Evolutionary conservation across 306 rosid species (phyloP).

Genomic region (Sechiopsis laciniata): DNA sequence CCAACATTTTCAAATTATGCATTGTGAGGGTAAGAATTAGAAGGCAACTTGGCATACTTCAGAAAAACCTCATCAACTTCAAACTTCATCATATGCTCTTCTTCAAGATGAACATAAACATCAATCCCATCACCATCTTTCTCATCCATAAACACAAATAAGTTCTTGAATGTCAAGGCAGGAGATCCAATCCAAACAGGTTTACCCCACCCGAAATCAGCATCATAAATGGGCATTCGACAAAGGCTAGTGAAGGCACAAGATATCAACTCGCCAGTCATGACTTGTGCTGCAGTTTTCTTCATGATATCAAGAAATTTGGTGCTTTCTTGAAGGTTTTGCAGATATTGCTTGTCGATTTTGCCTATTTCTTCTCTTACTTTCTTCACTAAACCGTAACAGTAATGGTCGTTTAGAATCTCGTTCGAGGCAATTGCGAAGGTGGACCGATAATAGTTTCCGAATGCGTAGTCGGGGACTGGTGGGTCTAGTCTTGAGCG

Average conservation of each 20-base stretch:
- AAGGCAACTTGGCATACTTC: neutral
- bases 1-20: neutral
- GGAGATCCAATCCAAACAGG: conserved; percentile 45
- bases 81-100: conserved; percentile 40
- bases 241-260: conserved; percentile 42
- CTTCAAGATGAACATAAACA: conserved; percentile 34
- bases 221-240: conserved; percentile 43
- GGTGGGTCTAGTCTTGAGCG: conserved; percentile 45
- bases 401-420: neutral
- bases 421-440: conserved; percentile 22
- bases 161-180: conserved; percentile 32
- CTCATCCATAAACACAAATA: conserved; percentile 40
- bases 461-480: conserved; percentile 29
- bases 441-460: conserved; percentile 31
- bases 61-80: conserved; percentile 13
- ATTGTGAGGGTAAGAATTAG: neutral
- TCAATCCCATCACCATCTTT: conserved; percentile 37
- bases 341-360: conserved; percentile 31
- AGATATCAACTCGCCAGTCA: conserved; percentile 28
- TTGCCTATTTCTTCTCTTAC: conserved; percentile 24
- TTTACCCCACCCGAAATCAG: conserved; percentile 55
- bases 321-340: neutral
- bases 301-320: conserved; percentile 26
- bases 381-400: neutral
- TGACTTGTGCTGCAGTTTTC: conserved; percentile 13